Evolutionary conservation across 805 yeast genomes (phyloP), one percentile per base, ranked within the genome.

Genomic region (Zygosaccharomyces gambellarensis): DNA sequence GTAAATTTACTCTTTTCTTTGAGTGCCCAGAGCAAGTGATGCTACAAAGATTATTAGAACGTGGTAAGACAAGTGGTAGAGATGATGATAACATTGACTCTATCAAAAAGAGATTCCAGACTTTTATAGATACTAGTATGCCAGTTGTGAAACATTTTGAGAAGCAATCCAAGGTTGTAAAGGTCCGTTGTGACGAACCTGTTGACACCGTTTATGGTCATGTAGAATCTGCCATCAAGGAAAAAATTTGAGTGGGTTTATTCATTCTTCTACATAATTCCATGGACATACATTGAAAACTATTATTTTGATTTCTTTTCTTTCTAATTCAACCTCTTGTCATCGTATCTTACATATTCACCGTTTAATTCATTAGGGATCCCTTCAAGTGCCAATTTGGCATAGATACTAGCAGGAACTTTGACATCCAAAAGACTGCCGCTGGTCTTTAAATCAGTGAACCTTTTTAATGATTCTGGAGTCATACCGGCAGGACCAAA

Each of bases 21-120:
- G 90, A 86, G 56, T 87, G 95, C 67, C 87, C 92, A 0, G 94
- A 86, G 67, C 63, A 71, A 36, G 86, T 88, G 47, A 90, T 92
- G 97, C 75, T 90, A 57, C 71, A 79, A 56, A 82, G 99, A 67
- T 76, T 92, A 54, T 72, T 92, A 51, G 87, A 89, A 69, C 81
- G 99, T 69, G 96, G 97, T 28, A 86, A 92, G 74, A 92, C 97
- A 11, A 83, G 94, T 61, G 99, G 99, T 30, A 82, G 99, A 67
- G 66, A 86, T 25, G 99, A 92, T 68, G 99, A 92, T 67, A 92
- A 92, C 69, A 78, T 85, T 49, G 97, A 90, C 65, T 82, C 92
- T 55, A 90, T 94, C 67, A 82, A 77, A 63, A 90, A 94, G 73
- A 81, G 99, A 68, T 92, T 92, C 74, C 80, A 74, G 60, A 85